Conservation (phyloP, 1,139 yeast genomes). For the Sugiyamaella sp. region DNA sequence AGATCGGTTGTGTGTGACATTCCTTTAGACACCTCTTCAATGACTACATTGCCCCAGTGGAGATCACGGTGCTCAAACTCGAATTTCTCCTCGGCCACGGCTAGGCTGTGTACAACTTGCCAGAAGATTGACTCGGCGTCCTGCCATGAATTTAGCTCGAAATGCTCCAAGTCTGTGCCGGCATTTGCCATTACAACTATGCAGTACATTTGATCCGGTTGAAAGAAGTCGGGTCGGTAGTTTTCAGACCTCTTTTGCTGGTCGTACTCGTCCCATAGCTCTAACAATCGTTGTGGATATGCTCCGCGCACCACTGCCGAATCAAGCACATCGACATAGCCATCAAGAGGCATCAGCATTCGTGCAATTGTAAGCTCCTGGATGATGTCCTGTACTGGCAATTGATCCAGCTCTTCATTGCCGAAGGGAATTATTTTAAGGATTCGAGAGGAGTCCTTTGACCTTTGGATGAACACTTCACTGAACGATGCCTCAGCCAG, state of each 20-base stretch:
- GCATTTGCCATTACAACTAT: slow-evolving; percentile 51
- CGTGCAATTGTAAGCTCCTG: slow-evolving; percentile 53
- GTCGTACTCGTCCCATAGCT: slow-evolving; percentile 50
- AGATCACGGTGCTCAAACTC: slow-evolving; percentile 70
- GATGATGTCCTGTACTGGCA: slow-evolving; percentile 48
- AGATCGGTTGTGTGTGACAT: slow-evolving; percentile 21
- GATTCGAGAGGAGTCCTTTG: slow-evolving; percentile 34
- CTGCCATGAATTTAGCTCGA: slow-evolving; percentile 51
- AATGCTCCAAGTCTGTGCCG: slow-evolving; percentile 53
- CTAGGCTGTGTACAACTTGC: slow-evolving; percentile 53
- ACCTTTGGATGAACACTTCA: slow-evolving; percentile 47
- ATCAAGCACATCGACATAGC: slow-evolving; percentile 48
- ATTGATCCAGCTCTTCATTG: slow-evolving; percentile 46
- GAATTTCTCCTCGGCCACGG: slow-evolving; percentile 52
- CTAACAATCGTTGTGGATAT: slow-evolving; percentile 48
- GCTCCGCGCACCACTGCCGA: slow-evolving; percentile 52
- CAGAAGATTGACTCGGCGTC: slow-evolving; percentile 58
- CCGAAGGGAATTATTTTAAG: slow-evolving; percentile 58
- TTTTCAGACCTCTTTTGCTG: slow-evolving; percentile 39
- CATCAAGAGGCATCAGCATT: slow-evolving; percentile 44
- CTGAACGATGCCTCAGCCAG: slow-evolving; percentile 52
- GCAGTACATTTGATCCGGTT: slow-evolving; percentile 48
- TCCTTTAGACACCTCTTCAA: slow-evolving; percentile 26
- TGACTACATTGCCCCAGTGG: slow-evolving; percentile 62
- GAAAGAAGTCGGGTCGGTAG: slow-evolving; percentile 45